Conservation (phyloP, 1,139 yeast genomes). For the Diutina neorugosa region DNA sequence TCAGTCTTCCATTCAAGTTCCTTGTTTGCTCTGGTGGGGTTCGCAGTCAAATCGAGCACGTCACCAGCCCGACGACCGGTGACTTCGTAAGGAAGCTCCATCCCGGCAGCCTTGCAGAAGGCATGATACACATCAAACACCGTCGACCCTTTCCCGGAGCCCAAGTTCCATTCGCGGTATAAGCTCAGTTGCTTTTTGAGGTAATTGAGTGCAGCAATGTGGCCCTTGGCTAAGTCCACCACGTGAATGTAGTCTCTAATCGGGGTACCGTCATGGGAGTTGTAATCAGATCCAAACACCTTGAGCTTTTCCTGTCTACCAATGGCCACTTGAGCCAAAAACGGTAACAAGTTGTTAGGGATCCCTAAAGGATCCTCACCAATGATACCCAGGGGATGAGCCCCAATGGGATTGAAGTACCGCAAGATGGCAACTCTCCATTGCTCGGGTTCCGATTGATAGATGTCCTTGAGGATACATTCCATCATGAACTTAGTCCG, state of each 20-base stretch:
- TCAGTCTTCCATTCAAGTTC: slow-evolving; percentile 61
- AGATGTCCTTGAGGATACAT: slow-evolving; percentile 45
- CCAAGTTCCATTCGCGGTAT: slow-evolving; percentile 73
- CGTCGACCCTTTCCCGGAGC: slow-evolving; percentile 71
- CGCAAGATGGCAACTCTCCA: slow-evolving; percentile 62
- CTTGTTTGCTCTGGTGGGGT: slow-evolving; percentile 50
- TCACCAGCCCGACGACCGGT: slow-evolving; percentile 68
- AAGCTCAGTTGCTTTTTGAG: slow-evolving; percentile 31
- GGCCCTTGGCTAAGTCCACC: slow-evolving; percentile 73
- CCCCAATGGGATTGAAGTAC: slow-evolving; percentile 78
- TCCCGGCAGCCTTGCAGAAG: slow-evolving; percentile 59
- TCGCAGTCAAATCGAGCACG: slow-evolving; percentile 64
- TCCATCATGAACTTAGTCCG: slow-evolving; percentile 60
- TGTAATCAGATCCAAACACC: slow-evolving; percentile 59
- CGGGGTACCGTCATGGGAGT: slow-evolving; percentile 69
- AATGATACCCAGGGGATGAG: slow-evolving; percentile 68
- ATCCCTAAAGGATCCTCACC: slow-evolving; percentile 76
- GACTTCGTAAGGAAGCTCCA: slow-evolving; percentile 51
- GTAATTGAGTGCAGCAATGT: slow-evolving; percentile 57
- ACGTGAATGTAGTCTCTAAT: slow-evolving; percentile 78
- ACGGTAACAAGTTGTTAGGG: slow-evolving; percentile 69
- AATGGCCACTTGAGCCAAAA: slow-evolving; percentile 65
- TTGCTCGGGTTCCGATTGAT: slow-evolving; percentile 25
- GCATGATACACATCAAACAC: slow-evolving; percentile 63
- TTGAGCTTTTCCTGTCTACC: slow-evolving; percentile 56